Evolutionary conservation across 2,329 filamentous ascomycete genomes (phyloP), one percentile per base, ranked within the genome.

Genomic region (Diplodia intermedia): DNA sequence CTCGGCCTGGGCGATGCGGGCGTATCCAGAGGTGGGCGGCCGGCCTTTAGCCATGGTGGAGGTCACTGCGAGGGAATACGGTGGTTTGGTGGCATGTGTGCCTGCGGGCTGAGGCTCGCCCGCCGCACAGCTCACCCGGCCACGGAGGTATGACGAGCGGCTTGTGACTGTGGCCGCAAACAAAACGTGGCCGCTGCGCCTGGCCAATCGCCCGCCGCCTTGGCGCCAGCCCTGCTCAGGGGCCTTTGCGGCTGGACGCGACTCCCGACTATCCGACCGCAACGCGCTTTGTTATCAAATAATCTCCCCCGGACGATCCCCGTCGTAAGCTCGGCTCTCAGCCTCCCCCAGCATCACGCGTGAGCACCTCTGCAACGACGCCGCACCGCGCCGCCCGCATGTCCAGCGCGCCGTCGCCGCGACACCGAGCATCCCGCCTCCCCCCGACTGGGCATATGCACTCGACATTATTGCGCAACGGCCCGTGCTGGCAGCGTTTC

Each of bases 1-100:
- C 70, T 84, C 83, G 54, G 82, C 82, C 72, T 85, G 83, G n/a
- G 82, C 82, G 71, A 85, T 83, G 56, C 82, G 80, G 54, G 82
- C 83, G 71, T 85, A 85, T 61, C 83, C 83, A 14, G 83, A 84
- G 18, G 79, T 83, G 7, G 81, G 77, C 15, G 82, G 69, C 66
- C 75, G 73, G 15, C 69, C 66, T 66, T 73, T 76, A 3, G 77
- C 71, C 78, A 80, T 80, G 36, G 68, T 69, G 52, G 40, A 65
- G 61, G 33, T 54, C 53, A 40, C 61, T 55, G 54, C 33, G 66
- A n/a, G 65, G 20, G 43, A 20, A 18, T 60, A 29, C 26, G 47
- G 56, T 20, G 33, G 6, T 36, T 23, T 31, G 14, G 65, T 57
- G 53, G 54, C 65, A 67, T 67, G 65, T 40, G 53, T 60, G 53